These are phyloP conservation scores for Cochlearia excelsa DNA, from an alignment of 345 rosid genomes.

Conservation along the genomic window DNA sequence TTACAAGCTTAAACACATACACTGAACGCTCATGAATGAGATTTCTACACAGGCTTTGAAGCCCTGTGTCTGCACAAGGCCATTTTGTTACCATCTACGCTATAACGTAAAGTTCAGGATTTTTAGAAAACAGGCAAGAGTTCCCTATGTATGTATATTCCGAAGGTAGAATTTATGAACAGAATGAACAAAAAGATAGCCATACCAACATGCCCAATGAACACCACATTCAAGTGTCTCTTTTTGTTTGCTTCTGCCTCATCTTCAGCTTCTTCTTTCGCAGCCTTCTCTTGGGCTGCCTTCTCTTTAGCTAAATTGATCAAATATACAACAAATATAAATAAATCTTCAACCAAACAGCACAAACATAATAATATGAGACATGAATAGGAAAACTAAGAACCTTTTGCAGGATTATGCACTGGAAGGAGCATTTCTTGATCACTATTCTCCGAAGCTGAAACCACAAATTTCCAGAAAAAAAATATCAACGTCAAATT, in stretches of 20 bases:
- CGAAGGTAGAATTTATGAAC: background rate
- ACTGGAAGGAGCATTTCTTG: slow-evolving; percentile 19
- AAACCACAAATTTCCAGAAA: slow-evolving; percentile 15
- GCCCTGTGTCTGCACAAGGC: background rate
- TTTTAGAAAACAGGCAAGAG: background rate
- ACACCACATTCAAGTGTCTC: slow-evolving; percentile 91
- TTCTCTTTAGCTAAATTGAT: slow-evolving; percentile 39
- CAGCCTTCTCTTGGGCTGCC: slow-evolving; percentile 51
- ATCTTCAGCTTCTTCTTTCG: slow-evolving; percentile 44
- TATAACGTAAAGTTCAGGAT: background rate
- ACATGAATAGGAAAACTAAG: background rate
- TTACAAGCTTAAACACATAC: slow-evolving; percentile 6
- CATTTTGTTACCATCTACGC: background rate
- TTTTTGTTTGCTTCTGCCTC: slow-evolving; percentile 54
- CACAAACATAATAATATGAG: background rate
- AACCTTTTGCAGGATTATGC: slow-evolving; percentile 39
- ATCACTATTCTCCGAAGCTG: slow-evolving; percentile 33
- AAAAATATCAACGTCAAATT: background rate
- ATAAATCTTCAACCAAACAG: background rate
- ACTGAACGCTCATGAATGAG: background rate
- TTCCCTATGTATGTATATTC: background rate
- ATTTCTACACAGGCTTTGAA: too few species aligned
- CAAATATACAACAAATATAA: background rate
- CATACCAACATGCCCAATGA: slow-evolving; percentile 99
- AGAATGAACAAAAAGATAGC: slow-evolving; percentile 21